These are phyloP conservation scores for Fragaria iinumae DNA, from an alignment of 306 rosid genomes.

Conservation along the genomic window DNA sequence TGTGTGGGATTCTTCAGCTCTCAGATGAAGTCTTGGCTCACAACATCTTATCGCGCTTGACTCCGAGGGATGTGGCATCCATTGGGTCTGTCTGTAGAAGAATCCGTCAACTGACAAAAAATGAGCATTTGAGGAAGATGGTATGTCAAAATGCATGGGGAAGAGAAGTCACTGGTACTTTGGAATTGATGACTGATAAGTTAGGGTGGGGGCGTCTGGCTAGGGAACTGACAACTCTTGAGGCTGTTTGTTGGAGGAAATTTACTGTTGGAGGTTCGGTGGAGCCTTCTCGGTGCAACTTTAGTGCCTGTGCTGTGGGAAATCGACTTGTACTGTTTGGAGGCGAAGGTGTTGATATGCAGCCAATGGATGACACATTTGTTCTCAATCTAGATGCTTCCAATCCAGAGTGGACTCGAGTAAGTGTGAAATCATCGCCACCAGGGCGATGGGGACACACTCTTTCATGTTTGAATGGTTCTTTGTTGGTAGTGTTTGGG, in stretches of 20 bases:
- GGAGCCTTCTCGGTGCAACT: conserved; percentile 97
- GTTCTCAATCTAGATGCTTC: conserved; percentile 91
- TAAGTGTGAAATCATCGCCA: conserved; percentile 88
- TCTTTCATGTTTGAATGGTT: conserved; percentile 78
- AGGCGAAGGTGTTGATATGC: conserved; percentile 97
- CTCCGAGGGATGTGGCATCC: conserved; percentile 97
- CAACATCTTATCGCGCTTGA: conserved; percentile 86
- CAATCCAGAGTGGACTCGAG: conserved; percentile 81
- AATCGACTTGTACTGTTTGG: conserved; percentile 92
- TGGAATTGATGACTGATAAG: conserved; percentile 88
- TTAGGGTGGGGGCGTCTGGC: conserved; percentile 96
- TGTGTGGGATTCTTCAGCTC: conserved; percentile 91
- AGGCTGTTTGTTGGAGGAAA: conserved; percentile 95
- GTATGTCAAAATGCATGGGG: conserved; percentile 99
- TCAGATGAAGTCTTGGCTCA: conserved; percentile 97
- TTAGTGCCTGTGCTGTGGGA: conserved; percentile 96
- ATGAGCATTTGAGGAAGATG: conserved; percentile 95
- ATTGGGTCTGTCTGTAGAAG: conserved; percentile 97
- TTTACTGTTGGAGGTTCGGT: conserved; percentile 83
- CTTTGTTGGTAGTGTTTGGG: conserved; percentile 91
- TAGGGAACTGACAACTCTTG: conserved; percentile 89
- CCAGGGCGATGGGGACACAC: conserved; percentile 99
- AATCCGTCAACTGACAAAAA: conserved; percentile 81
- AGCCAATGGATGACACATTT: conserved; percentile 96
- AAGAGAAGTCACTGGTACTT: conserved; percentile 83